These are phyloP conservation scores for Flaveria floridana DNA, from an alignment of 140 eudicot species.

Conservation along the genomic window DNA sequence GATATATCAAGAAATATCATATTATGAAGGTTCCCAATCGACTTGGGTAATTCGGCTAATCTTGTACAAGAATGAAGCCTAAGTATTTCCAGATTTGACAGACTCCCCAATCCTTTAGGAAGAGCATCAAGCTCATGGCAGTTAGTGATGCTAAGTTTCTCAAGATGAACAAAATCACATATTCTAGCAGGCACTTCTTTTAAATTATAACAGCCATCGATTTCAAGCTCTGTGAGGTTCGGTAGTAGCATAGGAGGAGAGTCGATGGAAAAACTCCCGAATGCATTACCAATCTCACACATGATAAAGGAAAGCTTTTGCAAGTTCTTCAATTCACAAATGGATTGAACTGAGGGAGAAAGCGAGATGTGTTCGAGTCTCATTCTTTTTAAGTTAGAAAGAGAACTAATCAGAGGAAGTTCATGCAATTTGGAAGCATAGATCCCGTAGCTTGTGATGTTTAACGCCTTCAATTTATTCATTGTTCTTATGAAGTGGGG, in stretches of 20 bases:
- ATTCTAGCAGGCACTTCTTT: conserved; percentile 35
- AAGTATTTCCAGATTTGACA: conserved; percentile 32
- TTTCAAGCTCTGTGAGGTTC: conserved; percentile 39
- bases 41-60: conserved; percentile 34
- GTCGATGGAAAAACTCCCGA: conserved; percentile 10
- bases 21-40: conserved; percentile 31
- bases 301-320: conserved; percentile 43
- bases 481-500: conserved; percentile 37
- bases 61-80: conserved; percentile 44
- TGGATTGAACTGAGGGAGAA: conserved; percentile 32
- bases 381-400: conserved; percentile 36
- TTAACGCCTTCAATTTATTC: conserved; percentile 34
- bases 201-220: conserved; percentile 42
- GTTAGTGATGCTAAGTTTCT: conserved; percentile 43
- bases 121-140: conserved; percentile 39
- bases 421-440: conserved; percentile 20
- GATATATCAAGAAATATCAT: conserved; percentile 44
- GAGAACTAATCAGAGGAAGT: conserved; percentile 17
- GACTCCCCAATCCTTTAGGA: conserved; percentile 37
- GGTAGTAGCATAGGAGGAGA: conserved; percentile 27
- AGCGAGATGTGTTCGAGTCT: conserved; percentile 43
- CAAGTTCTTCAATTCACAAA: conserved; percentile 28
- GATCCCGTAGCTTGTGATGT: conserved; percentile 42
- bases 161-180: conserved; percentile 28
- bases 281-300: conserved; percentile 39